Percentiles rank a stretch among this genome's conserved stretches.
Evolutionary conservation across 768 basidiomycete genomes (phyloP).

Genomic region (Cubamyces lactineus): DNA sequence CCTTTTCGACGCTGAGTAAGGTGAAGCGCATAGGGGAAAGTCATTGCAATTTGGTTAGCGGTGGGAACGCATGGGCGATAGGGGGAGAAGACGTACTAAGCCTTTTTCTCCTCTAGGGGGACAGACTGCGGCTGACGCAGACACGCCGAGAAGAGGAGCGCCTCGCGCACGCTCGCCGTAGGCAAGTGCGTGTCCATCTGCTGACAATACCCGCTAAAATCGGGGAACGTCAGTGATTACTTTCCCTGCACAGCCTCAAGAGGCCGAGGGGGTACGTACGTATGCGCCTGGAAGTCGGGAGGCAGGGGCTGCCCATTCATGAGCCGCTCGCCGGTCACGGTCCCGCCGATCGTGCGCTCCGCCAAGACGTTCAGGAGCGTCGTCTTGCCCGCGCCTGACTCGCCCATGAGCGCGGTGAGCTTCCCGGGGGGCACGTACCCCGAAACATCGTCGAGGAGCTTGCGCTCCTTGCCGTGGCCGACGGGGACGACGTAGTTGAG

Average conservation of each 20-base stretch:
- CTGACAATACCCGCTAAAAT: conserved; percentile 75
- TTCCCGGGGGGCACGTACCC: conserved; percentile 84
- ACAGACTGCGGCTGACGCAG: conserved; percentile 75
- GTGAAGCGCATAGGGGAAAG: not conserved
- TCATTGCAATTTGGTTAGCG: too few relatives aligned
- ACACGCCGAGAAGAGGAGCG: conserved; percentile 76
- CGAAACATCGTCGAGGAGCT: conserved; percentile 70
- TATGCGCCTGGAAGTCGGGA: conserved; percentile 58
- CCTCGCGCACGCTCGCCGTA: conserved; percentile 78
- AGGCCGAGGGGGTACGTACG: conserved; percentile 29
- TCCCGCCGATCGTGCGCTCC: conserved; percentile 41
- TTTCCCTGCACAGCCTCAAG: too few relatives aligned
- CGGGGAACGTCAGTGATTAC: not conserved
- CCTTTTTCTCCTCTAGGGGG: conserved; percentile 70
- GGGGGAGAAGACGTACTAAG: conserved; percentile 55
- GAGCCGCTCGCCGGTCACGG: conserved; percentile 46
- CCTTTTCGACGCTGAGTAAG: conserved; percentile 51
- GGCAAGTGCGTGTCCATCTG: conserved; percentile 83
- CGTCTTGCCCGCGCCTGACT: conserved; percentile 56
- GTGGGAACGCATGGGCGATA: not conserved
- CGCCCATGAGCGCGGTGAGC: conserved; percentile 79
- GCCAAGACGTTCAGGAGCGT: conserved; percentile 55
- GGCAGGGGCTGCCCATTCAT: conserved; percentile 50
- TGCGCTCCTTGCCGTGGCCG: conserved; percentile 44
- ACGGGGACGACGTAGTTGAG: conserved; percentile 68